Evolutionary conservation across 129 eudicot species (phyloP).

Genomic region (Lactuca saligna): DNA sequence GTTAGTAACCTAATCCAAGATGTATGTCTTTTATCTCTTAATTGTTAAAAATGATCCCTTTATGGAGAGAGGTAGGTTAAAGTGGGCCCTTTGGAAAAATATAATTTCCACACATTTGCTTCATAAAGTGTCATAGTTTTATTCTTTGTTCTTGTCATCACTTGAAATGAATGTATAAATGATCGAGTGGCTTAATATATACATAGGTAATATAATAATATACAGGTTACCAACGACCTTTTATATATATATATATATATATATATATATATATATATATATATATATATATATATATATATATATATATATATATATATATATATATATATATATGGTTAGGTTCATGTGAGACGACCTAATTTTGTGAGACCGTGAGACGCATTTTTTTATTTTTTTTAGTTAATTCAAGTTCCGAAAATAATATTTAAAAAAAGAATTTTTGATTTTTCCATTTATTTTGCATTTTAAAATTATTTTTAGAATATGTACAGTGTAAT

Average conservation of each 20-base stretch:
- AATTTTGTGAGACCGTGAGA: no score
- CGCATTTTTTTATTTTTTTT: no score
- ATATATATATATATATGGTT: no score
- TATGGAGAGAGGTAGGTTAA: conserved; percentile 19
- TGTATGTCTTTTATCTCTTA: conserved; percentile 20
- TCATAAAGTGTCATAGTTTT: conserved; percentile 14
- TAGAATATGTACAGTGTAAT: no score
- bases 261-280: conserved; percentile 1
- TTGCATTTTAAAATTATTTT: no score
- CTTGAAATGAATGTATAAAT: not conserved
- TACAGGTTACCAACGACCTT: not conserved
- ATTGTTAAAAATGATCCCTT: conserved; percentile 9
- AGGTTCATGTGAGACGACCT: no score
- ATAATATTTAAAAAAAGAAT: no score
- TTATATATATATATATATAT: not conserved
- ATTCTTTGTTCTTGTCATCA: conserved; percentile 28
- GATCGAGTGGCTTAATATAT: not conserved
- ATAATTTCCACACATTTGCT: not conserved
- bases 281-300: not conserved
- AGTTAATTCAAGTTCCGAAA: no score
- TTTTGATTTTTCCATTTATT: no score
- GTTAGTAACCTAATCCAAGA: conserved; percentile 46
- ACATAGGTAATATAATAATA: not conserved
- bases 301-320: no score
- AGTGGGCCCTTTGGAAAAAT: conserved; percentile 17